These are phyloP conservation scores for Paracorniculantispora psalliotae DNA, from an alignment of 2,329 filamentous ascomycete genomes.

Conservation along the genomic window DNA sequence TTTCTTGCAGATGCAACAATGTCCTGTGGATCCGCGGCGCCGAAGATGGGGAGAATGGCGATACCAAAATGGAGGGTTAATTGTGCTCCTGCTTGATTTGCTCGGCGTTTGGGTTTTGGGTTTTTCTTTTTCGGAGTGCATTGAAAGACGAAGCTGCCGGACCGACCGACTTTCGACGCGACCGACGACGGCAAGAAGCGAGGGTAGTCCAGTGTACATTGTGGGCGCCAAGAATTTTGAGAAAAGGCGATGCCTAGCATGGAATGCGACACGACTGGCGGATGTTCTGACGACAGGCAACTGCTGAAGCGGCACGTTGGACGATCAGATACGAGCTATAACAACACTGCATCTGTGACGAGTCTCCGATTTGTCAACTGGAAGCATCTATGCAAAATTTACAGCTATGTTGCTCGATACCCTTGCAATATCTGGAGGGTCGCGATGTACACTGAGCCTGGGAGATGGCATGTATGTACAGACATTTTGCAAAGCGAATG, in stretches of 20 bases:
- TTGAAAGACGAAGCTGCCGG: neutral
- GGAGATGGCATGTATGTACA: no score
- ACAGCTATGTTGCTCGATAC: no score
- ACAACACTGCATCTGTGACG: no score
- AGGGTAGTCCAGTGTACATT: neutral
- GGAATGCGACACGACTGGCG: no score
- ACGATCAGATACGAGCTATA: no score
- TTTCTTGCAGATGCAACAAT: slow-evolving; percentile 72
- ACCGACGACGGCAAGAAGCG: neutral
- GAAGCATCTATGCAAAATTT: no score
- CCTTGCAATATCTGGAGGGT: no score
- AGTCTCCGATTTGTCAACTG: no score
- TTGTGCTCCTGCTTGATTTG: neutral
- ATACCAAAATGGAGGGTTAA: slow-evolving; percentile 56
- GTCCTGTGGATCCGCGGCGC: slow-evolving; percentile 82
- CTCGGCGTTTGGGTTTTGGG: slow-evolving; percentile 8
- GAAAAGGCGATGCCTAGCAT: no score
- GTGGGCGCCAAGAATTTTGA: neutral
- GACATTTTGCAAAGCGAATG: neutral
- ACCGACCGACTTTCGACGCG: neutral
- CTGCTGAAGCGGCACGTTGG: no score
- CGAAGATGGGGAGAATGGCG: slow-evolving; percentile 42
- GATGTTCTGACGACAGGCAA: no score
- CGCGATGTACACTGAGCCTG: no score
- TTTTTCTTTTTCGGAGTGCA: neutral